Evolutionary conservation across 164 flowering plant species (phyloP).

Genomic region (Umbellularia californica): DNA sequence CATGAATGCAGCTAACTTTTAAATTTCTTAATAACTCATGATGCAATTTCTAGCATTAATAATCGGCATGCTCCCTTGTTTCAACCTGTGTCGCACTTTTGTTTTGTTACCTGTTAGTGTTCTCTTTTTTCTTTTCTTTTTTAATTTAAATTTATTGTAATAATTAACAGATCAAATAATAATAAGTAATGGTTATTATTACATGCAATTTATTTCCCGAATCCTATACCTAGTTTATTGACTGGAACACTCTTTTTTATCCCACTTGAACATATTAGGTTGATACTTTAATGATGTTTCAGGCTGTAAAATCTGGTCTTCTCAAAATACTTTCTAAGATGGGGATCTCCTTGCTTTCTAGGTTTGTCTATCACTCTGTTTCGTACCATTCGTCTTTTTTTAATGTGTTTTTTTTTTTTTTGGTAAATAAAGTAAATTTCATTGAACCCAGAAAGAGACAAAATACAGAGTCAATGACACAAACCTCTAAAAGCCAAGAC

Average conservation of each 20-base stretch:
- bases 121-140: not conserved
- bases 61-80: not conserved
- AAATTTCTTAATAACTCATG: not conserved
- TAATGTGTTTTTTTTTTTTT: not conserved
- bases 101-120: not conserved
- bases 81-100: not conserved
- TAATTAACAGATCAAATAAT: too few species aligned
- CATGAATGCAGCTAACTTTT: not conserved
- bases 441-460: too few species aligned
- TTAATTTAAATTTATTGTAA: too few species aligned
- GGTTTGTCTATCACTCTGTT: constrained; percentile 34
- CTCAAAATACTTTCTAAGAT: constrained; percentile 96
- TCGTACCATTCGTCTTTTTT: not conserved
- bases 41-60: not conserved
- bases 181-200: too few species aligned
- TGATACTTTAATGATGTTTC: constrained; percentile 20
- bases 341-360: constrained; percentile 98
- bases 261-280: not conserved
- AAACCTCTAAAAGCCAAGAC: too few species aligned
- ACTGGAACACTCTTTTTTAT: not conserved
- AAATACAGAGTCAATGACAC: too few species aligned
- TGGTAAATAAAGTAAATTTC: too few species aligned
- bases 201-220: not conserved
- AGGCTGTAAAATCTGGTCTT: constrained; percentile 93
- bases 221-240: not conserved